Evolutionary conservation across 106 monocot species (phyloP), one percentile per base, ranked within the genome.

Genomic region (Narthecium ossifragum): DNA sequence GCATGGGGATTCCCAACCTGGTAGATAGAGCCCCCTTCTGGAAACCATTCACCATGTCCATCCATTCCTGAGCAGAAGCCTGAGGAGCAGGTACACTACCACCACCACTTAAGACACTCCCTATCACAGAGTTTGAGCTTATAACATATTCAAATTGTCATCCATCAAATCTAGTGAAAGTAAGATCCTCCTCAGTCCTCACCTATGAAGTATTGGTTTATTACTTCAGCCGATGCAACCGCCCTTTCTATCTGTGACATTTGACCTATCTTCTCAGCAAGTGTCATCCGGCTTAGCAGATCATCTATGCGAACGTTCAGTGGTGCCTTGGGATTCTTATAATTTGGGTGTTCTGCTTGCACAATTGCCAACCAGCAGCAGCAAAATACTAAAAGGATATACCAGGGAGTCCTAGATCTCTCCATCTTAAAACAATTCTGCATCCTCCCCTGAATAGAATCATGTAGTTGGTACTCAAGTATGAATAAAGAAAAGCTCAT

Each of bases 1-100:
- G 76, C 53, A 88, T 79, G 4, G 88, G 88, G 49, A 88, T 88
- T 6, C 88, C 88, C 14, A 88, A 70, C 6, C 83, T 69, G 1
- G 82, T 83, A 5, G 83, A 79, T 20, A 88, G 66, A 8, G 66
- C 59, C 0, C 41, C 79, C 51, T 80, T 79, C 51, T 88, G 88
- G 22, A 88, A 54, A 13, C 71, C 72, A 50, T 76, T 71, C 14
- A 88, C 63, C 61, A 74, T 68, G 24, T 74, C 53, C 51, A 70
- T 46, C 90, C 90, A 90, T 22, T 32, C 29, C 52, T 49, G 28
- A 30, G 70, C 77, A 48, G 77, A 52, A 1, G 85, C 85, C 58
- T 64, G 41, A 10, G 49, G 67, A 32, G 61, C 22, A 34, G 85
- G 85, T 23, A 67, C 74, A 46, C 77, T 80, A 5, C 80, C 80